Evolutionary conservation across 2,329 filamentous ascomycete species (phyloP), one percentile per base, ranked within the genome.

Genomic region (Xylariaceae sp.): DNA sequence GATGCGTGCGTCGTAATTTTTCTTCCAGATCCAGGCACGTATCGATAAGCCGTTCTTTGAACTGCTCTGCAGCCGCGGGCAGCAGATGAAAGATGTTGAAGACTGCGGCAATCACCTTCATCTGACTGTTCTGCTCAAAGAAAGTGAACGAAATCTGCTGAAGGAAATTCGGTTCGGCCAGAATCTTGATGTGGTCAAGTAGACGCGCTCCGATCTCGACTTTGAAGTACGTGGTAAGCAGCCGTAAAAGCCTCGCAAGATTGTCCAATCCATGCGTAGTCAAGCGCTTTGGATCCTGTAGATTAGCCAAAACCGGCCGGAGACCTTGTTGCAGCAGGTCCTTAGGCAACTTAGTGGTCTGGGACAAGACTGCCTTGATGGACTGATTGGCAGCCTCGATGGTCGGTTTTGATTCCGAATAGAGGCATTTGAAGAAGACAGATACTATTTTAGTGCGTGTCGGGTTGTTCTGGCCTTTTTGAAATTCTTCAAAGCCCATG

Each of bases 201-300:
- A 99, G 73, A 19, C 94, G 83, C 18, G 89, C 82, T 6, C 94
- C 95, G 47, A 99, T 99, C 66, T 99, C 94, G 1, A 97, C 91
- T 70, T 99, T 99, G 72, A 99, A 99, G 68, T 99, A 99, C 52
- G 94, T 97, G 0, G 92, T 99, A 15, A 99, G 75, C 2, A 99
- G 77, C 56, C 94, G 92, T 52, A 99, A 71, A 1, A 99, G 77
- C 36, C 92, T 84, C 15, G 91, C 91, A 31, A 99, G 75, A 22
- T 95, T 95, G 65, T 97, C 91, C 5, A 99, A 75, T 2, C 91
- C 91, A 60, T 91, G 87, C 0, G 92, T 88, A 17, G 85, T 95
- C 17, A 99, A 75, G 49, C 92, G 86, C 66, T 95, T 90, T 0
- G 92, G 88, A 63, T 99, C 94, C 58, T 96, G 92, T 3, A 99